phyloP scores from a whole-genome alignment of 75 land plant species.

The Pseudotsuga menziesii region DNA sequence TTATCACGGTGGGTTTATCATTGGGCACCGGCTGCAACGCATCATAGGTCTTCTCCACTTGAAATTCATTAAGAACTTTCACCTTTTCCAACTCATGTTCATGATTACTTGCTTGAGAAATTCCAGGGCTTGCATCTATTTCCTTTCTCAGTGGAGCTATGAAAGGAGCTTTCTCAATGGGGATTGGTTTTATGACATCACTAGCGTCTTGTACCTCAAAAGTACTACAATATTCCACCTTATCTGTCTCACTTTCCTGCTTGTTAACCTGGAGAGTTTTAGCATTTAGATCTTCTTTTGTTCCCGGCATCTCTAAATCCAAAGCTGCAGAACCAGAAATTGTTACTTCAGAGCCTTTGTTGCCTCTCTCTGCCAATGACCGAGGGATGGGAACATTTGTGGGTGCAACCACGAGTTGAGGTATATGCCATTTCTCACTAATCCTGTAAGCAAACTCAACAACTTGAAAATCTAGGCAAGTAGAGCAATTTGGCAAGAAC shows the following conservation, averaged over 20 bases:
- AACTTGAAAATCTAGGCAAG: background rate
- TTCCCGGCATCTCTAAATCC: background rate
- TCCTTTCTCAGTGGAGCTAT: background rate
- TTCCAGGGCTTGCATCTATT: background rate
- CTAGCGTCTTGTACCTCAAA: background rate
- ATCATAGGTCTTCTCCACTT: background rate
- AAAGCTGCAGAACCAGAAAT: background rate
- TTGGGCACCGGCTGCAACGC: background rate
- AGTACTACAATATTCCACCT: background rate
- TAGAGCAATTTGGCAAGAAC: background rate
- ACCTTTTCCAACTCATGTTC: background rate
- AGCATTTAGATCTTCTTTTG: conserved; percentile 1
- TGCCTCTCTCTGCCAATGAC: background rate
- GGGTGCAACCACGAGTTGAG: conserved; percentile 1
- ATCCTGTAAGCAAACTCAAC: background rate
- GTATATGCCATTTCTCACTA: background rate
- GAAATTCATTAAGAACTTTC: background rate
- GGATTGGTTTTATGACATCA: background rate
- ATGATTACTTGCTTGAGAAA: background rate
- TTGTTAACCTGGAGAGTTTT: background rate
- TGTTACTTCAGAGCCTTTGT: background rate
- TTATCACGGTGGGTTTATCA: background rate
- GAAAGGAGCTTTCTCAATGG: background rate
- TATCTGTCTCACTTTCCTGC: background rate
- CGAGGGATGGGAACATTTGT: background rate